Evolutionary conservation across 169 alveolate genomes (phyloP), one percentile per base, ranked within the genome.

Genomic region (Babesia sp.): DNA sequence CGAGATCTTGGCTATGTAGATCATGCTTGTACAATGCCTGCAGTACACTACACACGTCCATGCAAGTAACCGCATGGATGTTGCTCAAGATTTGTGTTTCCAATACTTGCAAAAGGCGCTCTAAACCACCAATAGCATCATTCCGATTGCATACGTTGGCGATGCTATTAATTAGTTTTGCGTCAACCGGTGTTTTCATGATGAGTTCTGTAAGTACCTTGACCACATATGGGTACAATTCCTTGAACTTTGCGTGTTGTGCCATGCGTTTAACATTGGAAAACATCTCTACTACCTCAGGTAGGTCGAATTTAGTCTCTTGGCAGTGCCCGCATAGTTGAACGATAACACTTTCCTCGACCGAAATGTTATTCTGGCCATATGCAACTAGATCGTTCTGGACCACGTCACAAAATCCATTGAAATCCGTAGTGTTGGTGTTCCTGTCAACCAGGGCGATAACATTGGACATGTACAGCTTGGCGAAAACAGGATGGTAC

Each of bases 1-100:
- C 72, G 12, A 79, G 24, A 36, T 79, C 75, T 63, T 79, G 87
- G 82, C 84, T 71, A 48, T 79, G 78, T 37, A 69, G 44, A 20
- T 57, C 48, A 22, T 72, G 63, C 71, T 79, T 79, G 26, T 66
- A 24, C 29, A 58, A 14, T 2, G 68, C 70, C 53, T 79, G 87
- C 29, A 79, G 53, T 8, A 79, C 46, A 28, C 64, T 56, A 50
- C 71, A 66, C 8, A 79, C 42, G 20, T 79, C 87, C 59, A 58
- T 29, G 37, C 64, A 61, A 5, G 75, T 51, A 8, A 33, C 51
- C 0, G 29, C 50, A 0, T 44, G 44, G 26, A 59, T 36, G 34
- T 48, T 69, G 6, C 24, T 20, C 39, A 79, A 31, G 41, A 57
- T 41, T 8, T 58, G 51, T 3, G 51, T 20, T 29, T 79, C 87